Percentiles rank a stretch among this genome's conserved stretches.
phyloP scores from a whole-genome alignment of 768 basidiomycete genomes.

The Neoboletus magnificus region DNA sequence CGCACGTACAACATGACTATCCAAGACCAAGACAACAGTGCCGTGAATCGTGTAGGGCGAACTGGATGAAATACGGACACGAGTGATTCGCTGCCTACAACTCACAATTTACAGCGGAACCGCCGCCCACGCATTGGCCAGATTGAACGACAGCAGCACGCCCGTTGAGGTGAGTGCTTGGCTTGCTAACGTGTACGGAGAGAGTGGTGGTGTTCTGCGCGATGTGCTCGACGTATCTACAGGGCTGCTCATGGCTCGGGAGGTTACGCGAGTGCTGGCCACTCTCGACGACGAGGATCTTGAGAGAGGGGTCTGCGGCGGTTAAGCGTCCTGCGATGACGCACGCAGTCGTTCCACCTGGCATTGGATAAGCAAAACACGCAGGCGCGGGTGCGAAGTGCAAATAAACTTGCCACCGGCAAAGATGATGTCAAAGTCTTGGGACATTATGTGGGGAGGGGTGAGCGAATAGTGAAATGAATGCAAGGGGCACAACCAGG shows the following conservation, averaged over 20 bases:
- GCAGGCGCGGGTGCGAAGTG: neutral
- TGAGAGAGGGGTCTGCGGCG: conserved; percentile 49
- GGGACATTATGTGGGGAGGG: neutral
- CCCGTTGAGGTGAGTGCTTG: conserved; percentile 43
- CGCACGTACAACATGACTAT: conserved; percentile 52
- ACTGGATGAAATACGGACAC: neutral
- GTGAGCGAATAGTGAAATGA: neutral
- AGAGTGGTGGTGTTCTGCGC: conserved; percentile 39
- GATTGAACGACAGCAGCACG: conserved; percentile 43
- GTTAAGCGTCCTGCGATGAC: conserved; percentile 51
- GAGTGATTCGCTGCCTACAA: neutral
- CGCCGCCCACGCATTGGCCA: conserved; percentile 58
- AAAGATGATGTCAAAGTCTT: conserved; percentile 50
- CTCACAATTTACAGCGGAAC: conserved; percentile 59
- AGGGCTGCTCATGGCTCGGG: conserved; percentile 51
- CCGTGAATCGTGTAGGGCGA: neutral
- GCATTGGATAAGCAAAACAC: neutral
- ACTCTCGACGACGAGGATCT: conserved; percentile 59
- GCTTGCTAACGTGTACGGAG: conserved; percentile 37
- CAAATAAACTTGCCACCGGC: conserved; percentile 45
- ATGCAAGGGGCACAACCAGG: too few species aligned
- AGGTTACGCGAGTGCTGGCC: conserved; percentile 50
- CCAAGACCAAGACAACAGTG: neutral
- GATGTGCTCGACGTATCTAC: conserved; percentile 44
- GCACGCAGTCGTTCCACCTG: conserved; percentile 54